A percentile compares a stretch with the other conserved stretches of the same genome.
Evolutionary conservation across 2,329 filamentous ascomycete species (phyloP).

Genomic region (Capronia coronata): DNA sequence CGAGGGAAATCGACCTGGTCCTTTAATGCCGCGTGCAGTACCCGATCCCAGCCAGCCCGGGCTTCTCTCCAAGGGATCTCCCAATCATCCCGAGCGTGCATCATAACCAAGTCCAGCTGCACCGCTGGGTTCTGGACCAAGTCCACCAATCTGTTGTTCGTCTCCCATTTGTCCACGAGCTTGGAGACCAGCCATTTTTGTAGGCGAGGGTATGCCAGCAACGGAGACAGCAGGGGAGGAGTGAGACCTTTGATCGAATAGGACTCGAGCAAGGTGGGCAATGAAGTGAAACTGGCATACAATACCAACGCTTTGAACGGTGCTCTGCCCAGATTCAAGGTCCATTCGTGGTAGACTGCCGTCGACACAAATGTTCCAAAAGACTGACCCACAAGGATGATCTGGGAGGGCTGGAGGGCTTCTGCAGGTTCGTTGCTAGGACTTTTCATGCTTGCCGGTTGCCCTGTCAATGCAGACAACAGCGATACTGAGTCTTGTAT

Average conservation of each 20-base stretch:
- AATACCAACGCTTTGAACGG: constrained; percentile 76
- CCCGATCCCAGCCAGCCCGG: constrained; percentile 36
- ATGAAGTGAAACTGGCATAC: constrained; percentile 69
- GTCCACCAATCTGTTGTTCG: constrained; percentile 58
- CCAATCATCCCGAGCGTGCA: constrained; percentile 74
- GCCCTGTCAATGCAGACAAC: constrained; percentile 55
- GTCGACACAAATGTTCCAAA: constrained; percentile 79
- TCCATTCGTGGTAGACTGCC: constrained; percentile 49
- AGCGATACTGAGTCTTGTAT: constrained; percentile 70
- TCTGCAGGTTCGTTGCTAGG: neutral
- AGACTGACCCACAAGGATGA: constrained; percentile 78
- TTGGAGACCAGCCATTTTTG: constrained; percentile 54
- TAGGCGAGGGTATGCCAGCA: constrained; percentile 60
- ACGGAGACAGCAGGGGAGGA: constrained; percentile 66
- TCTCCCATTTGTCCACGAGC: constrained; percentile 77
- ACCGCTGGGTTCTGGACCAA: constrained; percentile 48
- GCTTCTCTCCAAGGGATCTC: constrained; percentile 67
- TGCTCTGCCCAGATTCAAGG: constrained; percentile 49
- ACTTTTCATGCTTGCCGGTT: constrained; percentile 33
- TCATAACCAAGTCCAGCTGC: constrained; percentile 58
- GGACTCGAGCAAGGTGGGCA: constrained; percentile 65
- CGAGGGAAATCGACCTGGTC: constrained; percentile 11
- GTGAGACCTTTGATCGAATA: constrained; percentile 75
- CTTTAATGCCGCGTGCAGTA: constrained; percentile 27
- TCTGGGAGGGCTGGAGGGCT: constrained; percentile 60